phyloP scores from a whole-genome alignment of 2,329 filamentous ascomycete genomes.

The Aureobasidium vineae region DNA sequence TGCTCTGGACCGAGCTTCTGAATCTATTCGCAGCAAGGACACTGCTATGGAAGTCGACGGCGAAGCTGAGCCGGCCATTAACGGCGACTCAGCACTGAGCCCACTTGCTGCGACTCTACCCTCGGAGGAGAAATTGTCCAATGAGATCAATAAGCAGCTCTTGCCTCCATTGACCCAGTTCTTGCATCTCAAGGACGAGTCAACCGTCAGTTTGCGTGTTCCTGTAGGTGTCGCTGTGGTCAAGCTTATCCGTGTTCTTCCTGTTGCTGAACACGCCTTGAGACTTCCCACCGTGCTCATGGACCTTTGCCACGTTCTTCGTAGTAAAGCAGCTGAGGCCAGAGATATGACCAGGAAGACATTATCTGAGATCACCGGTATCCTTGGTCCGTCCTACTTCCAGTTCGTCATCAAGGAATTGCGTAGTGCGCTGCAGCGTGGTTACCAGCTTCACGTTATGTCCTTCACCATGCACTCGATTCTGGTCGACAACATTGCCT shows the following conservation, averaged over 20 bases:
- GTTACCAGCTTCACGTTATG: slow-evolving; percentile 91
- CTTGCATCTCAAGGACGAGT: slow-evolving; percentile 91
- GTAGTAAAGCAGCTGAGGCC: slow-evolving; percentile 83
- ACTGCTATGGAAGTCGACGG: slow-evolving; percentile 10
- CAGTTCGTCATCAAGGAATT: slow-evolving; percentile 93
- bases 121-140: slow-evolving; percentile 47
- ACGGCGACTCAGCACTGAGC: neutral
- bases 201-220: slow-evolving; percentile 87
- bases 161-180: slow-evolving; percentile 78
- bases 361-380: slow-evolving; percentile 73
- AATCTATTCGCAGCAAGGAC: neutral
- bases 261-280: slow-evolving; percentile 67
- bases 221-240: slow-evolving; percentile 86
- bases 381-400: slow-evolving; percentile 80
- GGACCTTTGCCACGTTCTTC: slow-evolving; percentile 88
- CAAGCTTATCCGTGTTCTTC: slow-evolving; percentile 79
- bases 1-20: slow-evolving; percentile 55
- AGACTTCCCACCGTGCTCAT: slow-evolving; percentile 80
- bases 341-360: slow-evolving; percentile 90
- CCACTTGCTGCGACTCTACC: slow-evolving; percentile 44
- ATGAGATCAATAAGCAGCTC: slow-evolving; percentile 70
- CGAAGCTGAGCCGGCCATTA: neutral
- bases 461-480: slow-evolving; percentile 95
- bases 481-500: slow-evolving; percentile 69
- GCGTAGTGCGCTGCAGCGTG: slow-evolving; percentile 73